phyloP scores from a whole-genome alignment of 2,329 filamentous ascomycete species.

The Colletotrichum limetticola region DNA sequence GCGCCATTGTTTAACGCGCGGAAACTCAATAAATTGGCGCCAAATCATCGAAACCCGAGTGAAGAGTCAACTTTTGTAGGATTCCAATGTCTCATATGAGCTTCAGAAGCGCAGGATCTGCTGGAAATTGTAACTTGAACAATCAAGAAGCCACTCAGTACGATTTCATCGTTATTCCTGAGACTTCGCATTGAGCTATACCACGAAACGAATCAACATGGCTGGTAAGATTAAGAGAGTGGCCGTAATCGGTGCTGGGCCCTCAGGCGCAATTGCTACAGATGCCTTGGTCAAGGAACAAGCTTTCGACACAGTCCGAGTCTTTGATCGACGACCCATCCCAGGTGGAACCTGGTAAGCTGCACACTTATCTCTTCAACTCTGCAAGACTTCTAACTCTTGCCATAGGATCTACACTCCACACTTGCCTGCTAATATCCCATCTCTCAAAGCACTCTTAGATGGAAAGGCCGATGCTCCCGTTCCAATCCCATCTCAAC shows the following conservation, averaged over 20 bases:
- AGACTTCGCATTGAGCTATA: no score
- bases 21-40: neutral
- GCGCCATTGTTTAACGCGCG: conserved; percentile 3
- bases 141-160: neutral
- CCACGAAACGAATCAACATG: neutral
- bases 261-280: conserved; percentile 65
- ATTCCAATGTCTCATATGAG: neutral
- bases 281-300: conserved; percentile 67
- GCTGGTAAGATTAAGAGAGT: conserved; percentile 43
- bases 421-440: conserved; percentile 45
- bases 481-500: conserved; percentile 50
- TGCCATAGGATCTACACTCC: conserved; percentile 45
- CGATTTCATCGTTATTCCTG: neutral
- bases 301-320: conserved; percentile 63
- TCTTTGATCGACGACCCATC: conserved; percentile 67
- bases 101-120: neutral
- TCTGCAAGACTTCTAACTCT: neutral
- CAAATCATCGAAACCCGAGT: neutral
- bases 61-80: no score
- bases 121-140: neutral
- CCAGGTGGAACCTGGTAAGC: conserved; percentile 67
- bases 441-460: conserved; percentile 47
- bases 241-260: conserved; percentile 68
- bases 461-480: conserved; percentile 56
- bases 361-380: neutral